A percentile compares a stretch with the other conserved stretches of the same genome.
Conservation (phyloP, 208 protist genomes). For the Acanthamoeba castellanii region DNA sequence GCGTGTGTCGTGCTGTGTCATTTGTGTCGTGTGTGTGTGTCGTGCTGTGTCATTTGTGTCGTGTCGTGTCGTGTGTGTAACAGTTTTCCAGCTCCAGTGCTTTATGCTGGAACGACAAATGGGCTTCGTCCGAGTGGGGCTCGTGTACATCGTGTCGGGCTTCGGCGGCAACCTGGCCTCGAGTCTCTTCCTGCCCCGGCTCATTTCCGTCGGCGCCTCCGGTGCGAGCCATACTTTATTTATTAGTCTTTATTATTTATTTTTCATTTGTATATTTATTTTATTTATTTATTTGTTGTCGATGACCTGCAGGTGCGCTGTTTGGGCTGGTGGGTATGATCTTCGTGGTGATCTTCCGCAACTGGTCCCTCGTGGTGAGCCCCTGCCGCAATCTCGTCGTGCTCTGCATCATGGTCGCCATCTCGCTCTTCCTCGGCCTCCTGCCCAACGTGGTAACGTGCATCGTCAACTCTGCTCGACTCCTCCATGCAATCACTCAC, state of each 20-base stretch:
- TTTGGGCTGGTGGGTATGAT: constrained; percentile 29
- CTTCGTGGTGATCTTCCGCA: constrained; percentile 21
- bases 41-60: background rate
- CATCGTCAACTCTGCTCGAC: background rate
- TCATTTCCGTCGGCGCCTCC: constrained; percentile 28
- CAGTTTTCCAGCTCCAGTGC: constrained; percentile 45
- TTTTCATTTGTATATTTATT: background rate
- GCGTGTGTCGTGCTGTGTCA: background rate
- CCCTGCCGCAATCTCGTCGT: background rate
- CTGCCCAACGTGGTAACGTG: constrained; percentile 30
- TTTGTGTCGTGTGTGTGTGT: background rate
- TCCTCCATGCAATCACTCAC: too few relatives aligned
- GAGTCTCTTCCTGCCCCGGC: constrained; percentile 56
- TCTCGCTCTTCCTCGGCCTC: constrained; percentile 39
- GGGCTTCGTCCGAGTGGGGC: background rate
- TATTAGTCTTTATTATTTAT: background rate
- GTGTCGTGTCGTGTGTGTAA: background rate
- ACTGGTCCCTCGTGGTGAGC: background rate
- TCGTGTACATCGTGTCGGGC: constrained; percentile 62
- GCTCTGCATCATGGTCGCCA: constrained; percentile 36
- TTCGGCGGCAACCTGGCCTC: constrained; percentile 57
- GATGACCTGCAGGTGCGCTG: background rate
- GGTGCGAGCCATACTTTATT: background rate
- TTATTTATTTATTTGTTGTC: background rate
- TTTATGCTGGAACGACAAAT: background rate